Percentiles rank a stretch among this genome's conserved stretches.
Conservation (phyloP, 768 basidiomycete genomes). For the Myochromella boudieri region DNA sequence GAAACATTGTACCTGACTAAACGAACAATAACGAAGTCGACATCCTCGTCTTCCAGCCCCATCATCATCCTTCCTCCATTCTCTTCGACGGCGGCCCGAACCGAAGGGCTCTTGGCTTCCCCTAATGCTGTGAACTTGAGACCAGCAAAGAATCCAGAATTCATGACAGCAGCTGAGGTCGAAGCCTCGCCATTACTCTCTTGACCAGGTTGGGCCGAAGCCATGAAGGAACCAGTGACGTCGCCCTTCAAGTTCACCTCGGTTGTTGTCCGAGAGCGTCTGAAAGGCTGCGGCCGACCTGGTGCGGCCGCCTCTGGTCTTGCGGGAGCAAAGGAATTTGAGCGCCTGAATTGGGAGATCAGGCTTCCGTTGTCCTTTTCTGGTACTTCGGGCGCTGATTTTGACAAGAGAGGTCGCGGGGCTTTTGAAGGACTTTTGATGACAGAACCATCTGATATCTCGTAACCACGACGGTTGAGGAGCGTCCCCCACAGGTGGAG, state of each 20-base stretch:
- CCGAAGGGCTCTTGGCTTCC: conserved; percentile 59
- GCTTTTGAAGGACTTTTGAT: conserved; percentile 59
- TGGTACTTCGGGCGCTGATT: conserved; percentile 17
- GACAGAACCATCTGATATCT: conserved; percentile 56
- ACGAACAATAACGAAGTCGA: conserved; percentile 69
- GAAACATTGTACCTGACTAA: conserved; percentile 59
- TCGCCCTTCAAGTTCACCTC: conserved; percentile 7
- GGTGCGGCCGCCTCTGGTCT: conserved; percentile 18
- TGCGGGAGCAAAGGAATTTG: conserved; percentile 62
- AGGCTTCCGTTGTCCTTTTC: conserved; percentile 34
- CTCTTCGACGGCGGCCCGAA: conserved; percentile 59
- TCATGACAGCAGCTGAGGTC: conserved; percentile 7
- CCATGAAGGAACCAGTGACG: conserved; percentile 13
- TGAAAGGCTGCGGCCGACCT: conserved; percentile 42
- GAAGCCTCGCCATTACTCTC: conserved; percentile 21
- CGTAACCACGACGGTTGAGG: conserved; percentile 66
- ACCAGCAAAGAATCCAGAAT: conserved; percentile 51
- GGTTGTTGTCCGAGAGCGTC: conserved; percentile 36
- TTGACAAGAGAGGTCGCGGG: conserved; percentile 17
- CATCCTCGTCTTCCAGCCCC: conserved; percentile 47
- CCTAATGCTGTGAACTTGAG: conserved; percentile 60
- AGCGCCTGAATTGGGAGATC: conserved; percentile 60
- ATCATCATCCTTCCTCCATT: conserved; percentile 52
- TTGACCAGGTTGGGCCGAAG: conserved; percentile 7
- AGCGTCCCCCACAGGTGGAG: conserved; percentile 72